Conservation (phyloP, 208 protist genomes). For the Acanthamoeba healyi region DNA sequence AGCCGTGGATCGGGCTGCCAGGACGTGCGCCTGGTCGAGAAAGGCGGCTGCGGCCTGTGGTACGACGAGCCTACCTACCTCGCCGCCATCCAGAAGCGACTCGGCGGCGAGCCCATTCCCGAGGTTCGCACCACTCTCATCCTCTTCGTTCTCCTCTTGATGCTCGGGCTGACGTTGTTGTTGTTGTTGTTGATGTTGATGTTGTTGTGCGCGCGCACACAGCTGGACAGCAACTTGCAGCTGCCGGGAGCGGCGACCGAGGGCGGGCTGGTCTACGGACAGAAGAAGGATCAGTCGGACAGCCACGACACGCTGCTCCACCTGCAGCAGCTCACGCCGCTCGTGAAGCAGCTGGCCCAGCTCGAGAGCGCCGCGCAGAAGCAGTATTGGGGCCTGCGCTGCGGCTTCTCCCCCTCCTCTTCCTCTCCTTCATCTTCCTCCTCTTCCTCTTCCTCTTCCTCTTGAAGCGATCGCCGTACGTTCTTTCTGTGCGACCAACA, state of each 20-base stretch:
- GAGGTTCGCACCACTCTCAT: background rate
- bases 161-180: too few relatives aligned
- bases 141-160: background rate
- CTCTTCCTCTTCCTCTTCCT: too few relatives aligned
- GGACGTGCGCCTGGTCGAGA: slow-evolving; percentile 74
- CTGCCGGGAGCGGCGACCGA: background rate
- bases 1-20: slow-evolving; percentile 77
- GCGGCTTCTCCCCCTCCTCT: background rate
- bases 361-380: slow-evolving; percentile 69
- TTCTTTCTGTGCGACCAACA: too few relatives aligned
- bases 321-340: slow-evolving; percentile 27
- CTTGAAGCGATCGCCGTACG: too few relatives aligned
- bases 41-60: slow-evolving; percentile 87
- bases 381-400: slow-evolving; percentile 13
- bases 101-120: slow-evolving; percentile 24
- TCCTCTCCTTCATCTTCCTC: background rate
- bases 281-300: slow-evolving; percentile 39
- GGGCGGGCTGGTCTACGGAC: slow-evolving; percentile 50
- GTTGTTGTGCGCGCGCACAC: background rate
- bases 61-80: slow-evolving; percentile 83
- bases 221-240: slow-evolving; percentile 58
- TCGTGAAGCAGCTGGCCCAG: slow-evolving; percentile 63
- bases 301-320: slow-evolving; percentile 21
- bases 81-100: slow-evolving; percentile 37
- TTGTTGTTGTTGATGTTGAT: background rate